Percentiles rank a stretch among this genome's conserved stretches.
phyloP scores from a whole-genome alignment of 768 basidiomycete species.

The Podaxis carcinomalis region DNA sequence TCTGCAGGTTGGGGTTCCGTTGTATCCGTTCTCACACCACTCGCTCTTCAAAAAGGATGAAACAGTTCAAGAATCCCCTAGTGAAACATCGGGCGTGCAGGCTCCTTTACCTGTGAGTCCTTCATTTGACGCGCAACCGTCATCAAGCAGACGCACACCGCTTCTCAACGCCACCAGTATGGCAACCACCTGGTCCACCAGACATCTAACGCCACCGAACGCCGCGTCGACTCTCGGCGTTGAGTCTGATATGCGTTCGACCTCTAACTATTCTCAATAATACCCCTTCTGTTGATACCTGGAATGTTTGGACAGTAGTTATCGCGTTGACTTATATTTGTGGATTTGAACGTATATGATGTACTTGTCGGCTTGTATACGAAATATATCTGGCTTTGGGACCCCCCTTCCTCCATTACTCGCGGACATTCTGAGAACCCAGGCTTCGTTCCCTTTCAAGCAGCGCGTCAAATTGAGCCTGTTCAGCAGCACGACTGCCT shows the following conservation, averaged over 20 bases:
- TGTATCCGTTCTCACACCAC: slow-evolving; percentile 77
- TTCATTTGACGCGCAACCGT: slow-evolving; percentile 27
- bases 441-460: slow-evolving; percentile 53
- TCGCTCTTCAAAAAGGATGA: slow-evolving; percentile 54
- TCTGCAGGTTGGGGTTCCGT: slow-evolving; percentile 72
- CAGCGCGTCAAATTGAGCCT: slow-evolving; percentile 55
- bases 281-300: slow-evolving; percentile 5
- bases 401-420: background rate
- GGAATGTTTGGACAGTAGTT: background rate
- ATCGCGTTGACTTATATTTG: background rate
- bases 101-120: slow-evolving; percentile 37
- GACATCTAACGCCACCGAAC: background rate
- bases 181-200: background rate
- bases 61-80: slow-evolving; percentile 8
- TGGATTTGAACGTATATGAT: background rate
- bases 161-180: background rate
- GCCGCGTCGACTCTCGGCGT: background rate
- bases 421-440: slow-evolving; percentile 15
- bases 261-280: slow-evolving; percentile 1
- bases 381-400: slow-evolving; percentile 7
- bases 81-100: slow-evolving; percentile 12
- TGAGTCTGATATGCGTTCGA: slow-evolving; percentile 10
- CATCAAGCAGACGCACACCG: slow-evolving; percentile 15
- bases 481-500: slow-evolving; percentile 38
- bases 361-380: slow-evolving; percentile 6